Evolutionary conservation across 495 filamentous ascomycete species (phyloP).

Genomic region (Lasiosphaeria ovina): DNA sequence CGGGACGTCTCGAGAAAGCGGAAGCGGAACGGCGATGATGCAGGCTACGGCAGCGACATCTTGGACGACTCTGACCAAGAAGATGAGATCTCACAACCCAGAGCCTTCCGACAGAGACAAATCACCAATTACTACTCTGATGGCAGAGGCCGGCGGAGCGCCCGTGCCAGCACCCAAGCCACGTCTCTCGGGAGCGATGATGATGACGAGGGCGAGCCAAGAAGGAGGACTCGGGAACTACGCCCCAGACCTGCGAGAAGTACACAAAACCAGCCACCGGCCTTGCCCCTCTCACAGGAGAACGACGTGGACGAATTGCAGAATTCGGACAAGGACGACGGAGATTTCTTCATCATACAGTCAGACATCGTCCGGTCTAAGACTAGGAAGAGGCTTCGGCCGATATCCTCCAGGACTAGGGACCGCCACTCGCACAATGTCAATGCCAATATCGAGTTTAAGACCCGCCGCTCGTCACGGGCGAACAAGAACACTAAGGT

Average conservation of each 20-base stretch:
- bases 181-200: constrained; percentile 23
- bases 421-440: constrained; percentile 7
- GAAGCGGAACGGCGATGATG: constrained; percentile 20
- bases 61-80: constrained; percentile 25
- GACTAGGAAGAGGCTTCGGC: constrained; percentile 9
- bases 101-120: constrained; percentile 8
- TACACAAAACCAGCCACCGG: background rate
- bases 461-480: constrained; percentile 51
- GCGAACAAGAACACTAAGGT: constrained; percentile 46
- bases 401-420: background rate
- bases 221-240: constrained; percentile 4
- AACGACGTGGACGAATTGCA: constrained; percentile 48
- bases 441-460: constrained; percentile 46
- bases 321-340: constrained; percentile 28
- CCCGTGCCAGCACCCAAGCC: constrained; percentile 26
- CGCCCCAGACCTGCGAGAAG: constrained; percentile 9
- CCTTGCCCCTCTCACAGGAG: constrained; percentile 16
- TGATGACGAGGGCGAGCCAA: constrained; percentile 4
- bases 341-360: constrained; percentile 34
- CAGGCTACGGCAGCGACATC: background rate
- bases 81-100: constrained; percentile 3
- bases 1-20: constrained; percentile 19
- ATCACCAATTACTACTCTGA: constrained; percentile 4
- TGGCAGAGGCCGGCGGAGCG: constrained; percentile 17
- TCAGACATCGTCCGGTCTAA: constrained; percentile 37